Base-by-base conservation (phyloP, 1,284 basidiomycete species). In the Polyporus tsugae region DNA sequence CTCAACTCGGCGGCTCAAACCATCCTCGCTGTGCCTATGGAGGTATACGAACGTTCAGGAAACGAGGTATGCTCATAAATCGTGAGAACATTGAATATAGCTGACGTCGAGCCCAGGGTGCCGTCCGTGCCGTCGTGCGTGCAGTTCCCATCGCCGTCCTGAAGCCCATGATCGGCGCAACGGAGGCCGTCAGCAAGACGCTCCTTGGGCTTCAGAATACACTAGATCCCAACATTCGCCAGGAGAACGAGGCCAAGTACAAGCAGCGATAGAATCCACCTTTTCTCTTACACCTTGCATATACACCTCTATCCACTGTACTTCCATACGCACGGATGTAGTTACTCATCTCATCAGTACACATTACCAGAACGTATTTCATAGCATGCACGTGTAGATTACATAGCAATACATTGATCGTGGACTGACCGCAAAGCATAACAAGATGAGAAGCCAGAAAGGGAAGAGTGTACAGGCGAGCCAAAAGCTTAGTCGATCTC, bases 1-100 rank as follows among this genome's bases (percentile, higher is more conserved):
- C 79, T 99, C 66, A 94, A 92, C 72, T 94, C 93, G 39, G 97
- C 97, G 4, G 98, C 97, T 15, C 97, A 99, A 82, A 99, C 98
- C 0, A 99, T 99, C 72, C 86, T 99, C 38, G 97, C 98, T 0
- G 95, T 99, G 0, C 97, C 97, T 0, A 99, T 99, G 96, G 98
- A 99, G 79, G 96, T 98, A 19, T 98, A 99, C 75, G 97, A 99
- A 80, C 86, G 93, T 68, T 93, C 94, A 15, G 93, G 93, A 19
- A 93, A 91, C 64, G 93, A 96, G 86, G 96, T 94, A 75, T 78
- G 87, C 58, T 66, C 52, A 29, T 9, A 49, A 53, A 46, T 46
- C 55, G 62, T 59, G 46, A 53, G 25, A 29, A n/a, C 25, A 10
- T 64, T n/a, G 7, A 39, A 42, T 55, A 57, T 5, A 44, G 6